Base-by-base conservation (phyloP, 192 early-diverging fungal species). In the Linnemannia hyalina region DNA sequence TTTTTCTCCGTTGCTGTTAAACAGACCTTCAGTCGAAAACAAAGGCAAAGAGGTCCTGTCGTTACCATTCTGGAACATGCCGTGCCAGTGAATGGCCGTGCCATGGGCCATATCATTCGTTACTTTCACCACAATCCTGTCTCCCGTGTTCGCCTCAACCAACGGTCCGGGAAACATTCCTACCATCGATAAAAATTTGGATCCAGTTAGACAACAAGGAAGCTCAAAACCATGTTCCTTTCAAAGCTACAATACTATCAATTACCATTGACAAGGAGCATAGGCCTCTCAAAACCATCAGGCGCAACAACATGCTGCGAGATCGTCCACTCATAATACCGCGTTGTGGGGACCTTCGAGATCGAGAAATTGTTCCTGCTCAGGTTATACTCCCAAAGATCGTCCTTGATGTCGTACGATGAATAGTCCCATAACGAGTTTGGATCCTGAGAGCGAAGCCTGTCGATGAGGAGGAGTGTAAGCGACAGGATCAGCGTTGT, bases 61-160 rank as follows among this genome's bases (percentile, higher is more conserved):
- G 10, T 63, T 68, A 69, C 72, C 72, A 49, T 83, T 86, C 75
- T 91, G 91, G 63, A 88, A 89, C 78, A 91, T 89, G 65, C 91
- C 91, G 22, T 91, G 91, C 78, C 82, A 80, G 63, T 91, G 91
- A 20, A 91, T 80, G 54, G 90, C 74, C 18, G 91, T 73, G 0
- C 70, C 70, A 9, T 71, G 38, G 2, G 18, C 54, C 70, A 90
- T 85, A 10, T 82, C 63, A 44, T 76, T 73, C 35, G 76, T 77
- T 32, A 86, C 87, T 63, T 88, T 91, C 52, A 91, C 77, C 5
- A 91, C 80, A 20, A 91, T 55, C 22, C 81, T 83, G 55, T 90
- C 91, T 44, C 88, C 88, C 11, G 85, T 42, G 7, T 76, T 90
- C 11, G 77, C 89, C 65, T 88, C 74, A 42, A 91, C 71, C 42